Base-by-base conservation (phyloP, 2,329 filamentous ascomycete genomes). In the Aspergillus ruber region DNA sequence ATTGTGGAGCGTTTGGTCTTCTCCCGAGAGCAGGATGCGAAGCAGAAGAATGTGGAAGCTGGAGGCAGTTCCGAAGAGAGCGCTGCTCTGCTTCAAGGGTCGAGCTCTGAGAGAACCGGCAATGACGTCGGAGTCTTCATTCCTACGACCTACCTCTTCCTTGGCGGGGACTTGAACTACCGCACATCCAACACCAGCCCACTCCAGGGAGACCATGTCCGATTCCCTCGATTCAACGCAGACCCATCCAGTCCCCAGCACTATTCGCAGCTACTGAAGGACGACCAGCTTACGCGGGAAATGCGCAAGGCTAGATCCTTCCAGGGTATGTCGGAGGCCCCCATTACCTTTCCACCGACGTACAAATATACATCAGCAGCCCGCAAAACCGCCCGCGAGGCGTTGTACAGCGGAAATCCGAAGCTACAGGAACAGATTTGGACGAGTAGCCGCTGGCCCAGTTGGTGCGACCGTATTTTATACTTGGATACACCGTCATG, bases 141-240 rank as follows among this genome's bases (percentile, higher is more conserved):
- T 43, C 82, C 88, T 1, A 79, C 77, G 3, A 83, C 83, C 3
- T 83, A 95, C 64, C 74, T 96, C 1, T 95, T 97, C 65, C 76
- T 97, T 42, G 86, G 85, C 0, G 93, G 93, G 20, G 93, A 98
- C 66, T 78, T 98, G 50, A 98, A 98, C 74, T 98, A 98, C 70
- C 86, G 93, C 56, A 94, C 91, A 15, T 82, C 84, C 6, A 78
- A 83, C 52, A 77, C 75, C 0, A 73, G 78, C 0, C 90, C 90
- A 0, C 71, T 75, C 0, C 72, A 78, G 0, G 69, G 75, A 2
- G 83, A 87, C 44, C 63, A 74, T 59, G 43, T 71, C 5, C 67
- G 66, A 3, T 87, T 89, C 78, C 80, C 93, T 57, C 67, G 84
- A 65, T 73, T 76, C 62, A 59, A 78, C 69, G 64, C 78, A 60